phyloP scores from a whole-genome alignment of 2,329 filamentous ascomycete genomes.

The Trichophyton mentagrophytes region DNA sequence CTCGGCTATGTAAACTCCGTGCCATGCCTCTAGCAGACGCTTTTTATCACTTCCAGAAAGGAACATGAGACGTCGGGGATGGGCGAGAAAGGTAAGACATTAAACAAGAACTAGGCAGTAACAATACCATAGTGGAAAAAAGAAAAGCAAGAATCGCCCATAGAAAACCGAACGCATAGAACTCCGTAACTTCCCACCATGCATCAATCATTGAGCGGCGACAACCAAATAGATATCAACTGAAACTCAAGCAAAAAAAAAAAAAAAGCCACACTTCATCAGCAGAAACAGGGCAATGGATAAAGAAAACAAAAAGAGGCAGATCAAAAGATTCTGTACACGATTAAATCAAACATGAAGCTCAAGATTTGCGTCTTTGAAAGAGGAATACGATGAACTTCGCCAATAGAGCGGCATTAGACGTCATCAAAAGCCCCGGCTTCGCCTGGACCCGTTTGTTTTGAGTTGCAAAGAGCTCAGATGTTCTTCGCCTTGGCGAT shows the following conservation, averaged over 20 bases:
- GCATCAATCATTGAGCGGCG: neutral
- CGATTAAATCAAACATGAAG: neutral
- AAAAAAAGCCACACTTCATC: neutral
- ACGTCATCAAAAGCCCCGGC: neutral
- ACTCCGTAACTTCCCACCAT: constrained; percentile 4
- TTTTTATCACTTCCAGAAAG: neutral
- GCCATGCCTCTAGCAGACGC: constrained; percentile 1
- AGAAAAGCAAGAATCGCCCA: neutral
- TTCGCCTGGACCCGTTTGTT: neutral
- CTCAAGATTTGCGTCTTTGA: neutral
- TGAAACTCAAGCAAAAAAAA: neutral
- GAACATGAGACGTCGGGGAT: neutral
- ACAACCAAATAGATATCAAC: neutral
- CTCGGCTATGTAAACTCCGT: constrained; percentile 2
- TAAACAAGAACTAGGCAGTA: neutral
- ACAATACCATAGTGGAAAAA: neutral
- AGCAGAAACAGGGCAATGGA: neutral
- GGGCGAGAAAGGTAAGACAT: neutral
- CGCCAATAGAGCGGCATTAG: neutral
- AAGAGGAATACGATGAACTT: neutral
- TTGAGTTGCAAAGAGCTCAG: neutral
- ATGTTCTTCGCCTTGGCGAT: constrained; percentile 13
- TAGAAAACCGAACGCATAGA: neutral
- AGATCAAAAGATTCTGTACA: constrained; percentile 1
- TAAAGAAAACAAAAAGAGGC: neutral